Evolutionary conservation across 129 eudicot genomes (phyloP).

Genomic region (Silybum marianum): DNA sequence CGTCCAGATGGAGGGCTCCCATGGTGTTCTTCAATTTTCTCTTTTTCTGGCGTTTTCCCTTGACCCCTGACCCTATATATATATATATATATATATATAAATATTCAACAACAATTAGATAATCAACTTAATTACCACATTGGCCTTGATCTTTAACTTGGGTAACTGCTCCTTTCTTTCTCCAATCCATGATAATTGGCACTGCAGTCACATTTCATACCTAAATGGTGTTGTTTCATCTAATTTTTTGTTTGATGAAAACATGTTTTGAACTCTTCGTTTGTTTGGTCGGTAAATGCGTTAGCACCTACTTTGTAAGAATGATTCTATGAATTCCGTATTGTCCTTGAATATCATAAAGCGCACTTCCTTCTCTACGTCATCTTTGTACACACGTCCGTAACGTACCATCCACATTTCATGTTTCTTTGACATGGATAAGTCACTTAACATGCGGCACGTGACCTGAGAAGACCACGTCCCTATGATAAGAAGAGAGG

Average conservation of each 20-base stretch:
- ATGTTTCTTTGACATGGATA: constrained; percentile 30
- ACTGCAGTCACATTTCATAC: constrained; percentile 35
- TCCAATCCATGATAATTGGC: constrained; percentile 52
- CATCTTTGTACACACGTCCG: constrained; percentile 39
- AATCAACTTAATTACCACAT: constrained; percentile 34
- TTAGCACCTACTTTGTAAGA: constrained; percentile 38
- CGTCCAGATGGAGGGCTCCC: too few species aligned
- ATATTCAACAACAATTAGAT: background rate
- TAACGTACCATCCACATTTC: constrained; percentile 43
- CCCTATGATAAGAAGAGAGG: constrained; percentile 10
- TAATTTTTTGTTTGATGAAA: background rate
- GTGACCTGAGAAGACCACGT: constrained; percentile 24
- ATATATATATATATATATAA: background rate
- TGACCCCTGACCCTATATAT: too few species aligned
- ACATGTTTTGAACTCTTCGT: constrained; percentile 28
- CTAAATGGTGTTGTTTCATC: constrained; percentile 15
- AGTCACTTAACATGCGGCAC: constrained; percentile 15
- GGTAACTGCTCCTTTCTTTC: constrained; percentile 47
- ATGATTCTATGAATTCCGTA: constrained; percentile 29
- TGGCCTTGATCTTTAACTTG: constrained; percentile 37
- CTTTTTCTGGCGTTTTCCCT: too few species aligned
- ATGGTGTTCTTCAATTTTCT: too few species aligned
- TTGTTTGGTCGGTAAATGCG: constrained; percentile 35
- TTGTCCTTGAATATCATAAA: constrained; percentile 39
- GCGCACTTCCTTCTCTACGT: constrained; percentile 32